Evolutionary conservation across 805 yeast species (phyloP).

Genomic region (Pichia kluyveri): DNA sequence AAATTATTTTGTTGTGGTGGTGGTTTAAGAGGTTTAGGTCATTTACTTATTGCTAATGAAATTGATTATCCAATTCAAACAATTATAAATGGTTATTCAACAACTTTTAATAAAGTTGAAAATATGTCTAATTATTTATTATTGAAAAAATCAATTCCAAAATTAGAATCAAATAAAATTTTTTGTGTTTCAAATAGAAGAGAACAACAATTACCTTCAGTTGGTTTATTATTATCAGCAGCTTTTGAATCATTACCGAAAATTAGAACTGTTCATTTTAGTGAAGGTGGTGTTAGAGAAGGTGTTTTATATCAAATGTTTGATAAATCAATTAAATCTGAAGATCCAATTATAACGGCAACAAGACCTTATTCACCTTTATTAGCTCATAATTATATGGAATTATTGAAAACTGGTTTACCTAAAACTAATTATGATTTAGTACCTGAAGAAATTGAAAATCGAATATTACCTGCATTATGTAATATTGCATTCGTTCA

Average conservation of each 20-base stretch:
- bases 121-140: slow-evolving; percentile 43
- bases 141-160: slow-evolving; percentile 40
- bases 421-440: slow-evolving; percentile 33
- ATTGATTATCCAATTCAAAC: slow-evolving; percentile 60
- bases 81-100: slow-evolving; percentile 60
- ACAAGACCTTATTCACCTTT: slow-evolving; percentile 67
- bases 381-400: slow-evolving; percentile 47
- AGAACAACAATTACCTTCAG: slow-evolving; percentile 61
- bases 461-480: slow-evolving; percentile 59
- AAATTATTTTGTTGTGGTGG: slow-evolving; percentile 65
- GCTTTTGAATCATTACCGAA: slow-evolving; percentile 53
- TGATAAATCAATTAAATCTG: slow-evolving; percentile 46
- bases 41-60: slow-evolving; percentile 39
- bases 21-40: slow-evolving; percentile 65
- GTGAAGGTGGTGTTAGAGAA: slow-evolving; percentile 74
- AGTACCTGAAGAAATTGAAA: slow-evolving; percentile 49
- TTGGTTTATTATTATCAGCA: slow-evolving; percentile 52
- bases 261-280: slow-evolving; percentile 54
- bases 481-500: slow-evolving; percentile 71
- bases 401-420: slow-evolving; percentile 44
- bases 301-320: slow-evolving; percentile 60
- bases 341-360: slow-evolving; percentile 64
- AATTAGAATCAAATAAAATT: slow-evolving; percentile 23
- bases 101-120: slow-evolving; percentile 43
- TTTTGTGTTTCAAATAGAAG: slow-evolving; percentile 61